Conservation (phyloP, 2,329 filamentous ascomycete genomes). For the Exophiala sideris region DNA sequence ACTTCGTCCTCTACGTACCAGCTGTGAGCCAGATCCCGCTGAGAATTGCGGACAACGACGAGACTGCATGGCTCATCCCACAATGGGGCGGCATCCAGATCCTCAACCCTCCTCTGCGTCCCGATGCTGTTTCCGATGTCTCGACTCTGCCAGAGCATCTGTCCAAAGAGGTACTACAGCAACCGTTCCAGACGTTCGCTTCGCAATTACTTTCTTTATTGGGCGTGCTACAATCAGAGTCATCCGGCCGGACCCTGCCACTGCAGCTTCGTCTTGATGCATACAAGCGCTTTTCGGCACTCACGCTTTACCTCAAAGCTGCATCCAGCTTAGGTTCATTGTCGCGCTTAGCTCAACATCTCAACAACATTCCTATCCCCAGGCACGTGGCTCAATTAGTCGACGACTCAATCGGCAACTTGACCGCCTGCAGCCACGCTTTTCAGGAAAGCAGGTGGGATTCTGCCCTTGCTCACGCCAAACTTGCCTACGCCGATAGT, state of each 20-base stretch:
- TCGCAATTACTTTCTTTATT: slow-evolving; percentile 84
- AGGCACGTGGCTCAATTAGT: slow-evolving; percentile 82
- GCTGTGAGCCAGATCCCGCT: slow-evolving; percentile 62
- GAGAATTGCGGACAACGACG: slow-evolving; percentile 56
- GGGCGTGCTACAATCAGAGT: slow-evolving; percentile 60
- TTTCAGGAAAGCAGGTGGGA: slow-evolving; percentile 61
- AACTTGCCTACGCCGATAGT: slow-evolving; percentile 80
- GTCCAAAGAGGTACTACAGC: slow-evolving; percentile 63
- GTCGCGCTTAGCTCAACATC: slow-evolving; percentile 75
- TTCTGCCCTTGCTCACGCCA: slow-evolving; percentile 71
- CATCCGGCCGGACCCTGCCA: slow-evolving; percentile 45
- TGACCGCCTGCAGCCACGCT: slow-evolving; percentile 65
- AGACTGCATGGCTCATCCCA: slow-evolving; percentile 85
- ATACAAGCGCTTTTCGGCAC: slow-evolving; percentile 78
- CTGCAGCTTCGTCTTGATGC: slow-evolving; percentile 81
- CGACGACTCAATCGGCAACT: slow-evolving; percentile 70
- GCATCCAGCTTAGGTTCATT: slow-evolving; percentile 93
- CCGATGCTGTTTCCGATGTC: slow-evolving; percentile 20
- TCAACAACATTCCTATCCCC: slow-evolving; percentile 89
- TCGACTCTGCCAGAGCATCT: slow-evolving; percentile 47
- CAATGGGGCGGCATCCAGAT: slow-evolving; percentile 86
- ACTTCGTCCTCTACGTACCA: slow-evolving; percentile 90
- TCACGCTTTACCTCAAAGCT: slow-evolving; percentile 80
- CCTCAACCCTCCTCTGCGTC: slow-evolving; percentile 53
- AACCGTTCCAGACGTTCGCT: slow-evolving; percentile 84